A percentile compares a stretch with the other conserved stretches of the same genome.
Conservation (phyloP, 345 rosid genomes). For the Eucalyptus sp. region DNA sequence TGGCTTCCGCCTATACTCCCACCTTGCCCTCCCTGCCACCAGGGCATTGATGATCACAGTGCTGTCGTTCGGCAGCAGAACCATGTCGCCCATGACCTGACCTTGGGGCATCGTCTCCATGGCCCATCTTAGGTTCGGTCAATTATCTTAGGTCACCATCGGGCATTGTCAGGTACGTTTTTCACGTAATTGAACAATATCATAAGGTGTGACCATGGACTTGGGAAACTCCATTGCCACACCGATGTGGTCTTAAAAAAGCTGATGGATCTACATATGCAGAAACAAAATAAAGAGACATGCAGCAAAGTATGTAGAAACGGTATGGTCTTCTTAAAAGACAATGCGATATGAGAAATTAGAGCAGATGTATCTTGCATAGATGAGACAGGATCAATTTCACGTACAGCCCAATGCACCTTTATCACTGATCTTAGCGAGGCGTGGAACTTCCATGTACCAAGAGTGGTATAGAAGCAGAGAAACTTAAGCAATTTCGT, state of each 20-base stretch:
- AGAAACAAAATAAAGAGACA: background rate
- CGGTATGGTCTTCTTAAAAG: background rate
- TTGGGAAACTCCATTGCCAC: background rate
- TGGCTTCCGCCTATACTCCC: constrained; percentile 37
- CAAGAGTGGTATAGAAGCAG: background rate
- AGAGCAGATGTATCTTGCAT: background rate
- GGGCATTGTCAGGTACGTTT: constrained; percentile 25
- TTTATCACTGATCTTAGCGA: background rate
- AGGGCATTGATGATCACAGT: constrained; percentile 46
- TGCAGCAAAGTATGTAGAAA: background rate
- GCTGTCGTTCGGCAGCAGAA: constrained; percentile 40
- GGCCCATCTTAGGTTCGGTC: constrained; percentile 23
- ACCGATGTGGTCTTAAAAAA: background rate
- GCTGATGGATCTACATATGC: background rate
- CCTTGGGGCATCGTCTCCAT: constrained; percentile 50
- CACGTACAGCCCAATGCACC: background rate
- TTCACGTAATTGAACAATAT: constrained; percentile 19
- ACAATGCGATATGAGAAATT: background rate
- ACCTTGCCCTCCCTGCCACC: constrained; percentile 23
- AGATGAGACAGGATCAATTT: background rate
- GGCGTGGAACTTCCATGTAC: background rate
- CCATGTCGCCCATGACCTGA: constrained; percentile 58
- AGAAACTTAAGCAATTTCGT: background rate
- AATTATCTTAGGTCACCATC: constrained; percentile 26
- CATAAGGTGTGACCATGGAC: constrained; percentile 32